Evolutionary conservation across 345 rosid genomes (phyloP).

Genomic region (Pugionium cornutum): DNA sequence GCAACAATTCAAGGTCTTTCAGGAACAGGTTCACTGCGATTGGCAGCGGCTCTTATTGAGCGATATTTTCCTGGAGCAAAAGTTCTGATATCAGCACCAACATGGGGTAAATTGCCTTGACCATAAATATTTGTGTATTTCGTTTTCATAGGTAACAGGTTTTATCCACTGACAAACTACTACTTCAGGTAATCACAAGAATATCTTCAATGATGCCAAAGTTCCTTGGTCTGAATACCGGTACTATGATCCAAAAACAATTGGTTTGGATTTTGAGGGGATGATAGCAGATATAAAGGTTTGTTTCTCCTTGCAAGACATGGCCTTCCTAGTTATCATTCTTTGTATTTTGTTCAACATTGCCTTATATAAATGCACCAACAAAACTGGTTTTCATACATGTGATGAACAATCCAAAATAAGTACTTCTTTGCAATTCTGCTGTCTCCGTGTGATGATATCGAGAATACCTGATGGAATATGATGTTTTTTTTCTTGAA

Average conservation of each 20-base stretch:
- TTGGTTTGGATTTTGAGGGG: constrained; percentile 98
- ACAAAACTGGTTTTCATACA: neutral
- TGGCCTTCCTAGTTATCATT: neutral
- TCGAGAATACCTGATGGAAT: neutral
- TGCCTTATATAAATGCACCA: neutral
- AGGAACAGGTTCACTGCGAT: constrained; percentile 91
- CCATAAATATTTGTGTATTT: constrained; percentile 13
- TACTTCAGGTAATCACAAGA: constrained; percentile 88
- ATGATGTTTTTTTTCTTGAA: neutral
- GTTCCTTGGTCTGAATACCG: constrained; percentile 97
- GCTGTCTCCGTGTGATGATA: neutral
- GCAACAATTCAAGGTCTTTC: constrained; percentile 99
- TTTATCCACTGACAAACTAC: constrained; percentile 12
- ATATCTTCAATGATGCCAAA: constrained; percentile 91
- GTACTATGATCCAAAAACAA: constrained; percentile 94
- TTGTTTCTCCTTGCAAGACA: constrained; percentile 11
- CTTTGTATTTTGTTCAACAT: neutral
- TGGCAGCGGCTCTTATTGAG: constrained; percentile 92
- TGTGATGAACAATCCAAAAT: neutral
- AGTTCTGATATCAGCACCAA: constrained; percentile 86
- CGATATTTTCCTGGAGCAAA: constrained; percentile 90
- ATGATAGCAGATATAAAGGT: constrained; percentile 95
- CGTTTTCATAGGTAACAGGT: neutral
- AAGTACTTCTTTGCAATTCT: neutral
- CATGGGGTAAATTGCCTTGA: constrained; percentile 64